Base-by-base conservation (phyloP, 202 grass and related monocot genomes). In the Digitaria exilis region DNA sequence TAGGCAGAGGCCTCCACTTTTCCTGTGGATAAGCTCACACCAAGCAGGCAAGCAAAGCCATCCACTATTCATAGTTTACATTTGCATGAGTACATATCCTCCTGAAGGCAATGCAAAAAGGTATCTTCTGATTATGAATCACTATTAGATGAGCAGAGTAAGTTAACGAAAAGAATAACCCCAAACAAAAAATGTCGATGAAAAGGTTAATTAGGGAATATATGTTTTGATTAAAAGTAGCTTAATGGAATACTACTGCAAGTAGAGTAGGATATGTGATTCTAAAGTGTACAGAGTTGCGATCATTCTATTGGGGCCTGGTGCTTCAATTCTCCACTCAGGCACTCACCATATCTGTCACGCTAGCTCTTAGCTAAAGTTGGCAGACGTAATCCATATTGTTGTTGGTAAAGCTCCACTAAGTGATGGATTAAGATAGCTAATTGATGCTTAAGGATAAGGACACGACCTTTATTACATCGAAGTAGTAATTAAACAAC, bases 381-480 rank as follows among this genome's bases (percentile, higher is more conserved):
- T 75, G 29, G 43, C 80, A 76, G 69, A 90, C 75, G 75, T 87
- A 87, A 90, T 87, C 84, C 62, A 57, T 54, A 87, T 76, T 64
- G 34, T 70, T 80, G 75, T 37, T 57, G 80, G 75, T 90, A 87
- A 90, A 79, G 88, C 75, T 84, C 75, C 84, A 90, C 88, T 84
- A 61, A 75, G 7, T 69, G 80, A 84, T 70, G 35, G 75, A 80
- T 87, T 80, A 80, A 56, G 45, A 34, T 69, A 76, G 34, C 34
- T 80, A 87, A 84, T 24, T 10, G 74, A 79, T 83, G 24, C 88
- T 86, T 79, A 42, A 42, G 75, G 88, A 87, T 83, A 87, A 80
- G 80, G 28, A 75, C 75, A 80, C 24, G 52, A 3, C 26, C 22
- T 59, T 39, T 72, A 52, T 54, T 34, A 73, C 65, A 59, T 43